Conservation (phyloP, 495 filamentous ascomycete genomes). For the Parachaetomium inaequale region DNA sequence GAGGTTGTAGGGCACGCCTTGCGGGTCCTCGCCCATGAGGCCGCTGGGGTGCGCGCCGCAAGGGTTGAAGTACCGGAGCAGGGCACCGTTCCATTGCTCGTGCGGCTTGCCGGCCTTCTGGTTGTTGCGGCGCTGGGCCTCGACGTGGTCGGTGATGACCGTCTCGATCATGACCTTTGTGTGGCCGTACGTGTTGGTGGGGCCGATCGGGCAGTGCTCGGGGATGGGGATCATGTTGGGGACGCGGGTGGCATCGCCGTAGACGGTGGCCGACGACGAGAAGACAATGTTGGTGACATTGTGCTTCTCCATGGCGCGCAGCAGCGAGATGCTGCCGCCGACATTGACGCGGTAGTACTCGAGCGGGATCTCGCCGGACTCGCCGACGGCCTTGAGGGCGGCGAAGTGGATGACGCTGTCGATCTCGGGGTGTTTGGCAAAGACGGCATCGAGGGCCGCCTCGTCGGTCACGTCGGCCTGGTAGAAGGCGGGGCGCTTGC, state of each 20-base stretch:
- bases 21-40: conserved; percentile 97
- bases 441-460: conserved; percentile 78
- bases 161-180: conserved; percentile 89
- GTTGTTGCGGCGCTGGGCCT: conserved; percentile 78
- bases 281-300: conserved; percentile 97
- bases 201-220: conserved; percentile 90
- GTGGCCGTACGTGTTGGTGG: conserved; percentile 95
- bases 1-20: conserved; percentile 93
- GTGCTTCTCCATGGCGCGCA: conserved; percentile 81
- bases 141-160: conserved; percentile 86
- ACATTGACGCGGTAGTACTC: conserved; percentile 99
- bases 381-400: conserved; percentile 95
- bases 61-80: conserved; percentile 97
- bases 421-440: conserved; percentile 84
- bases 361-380: conserved; percentile 89
- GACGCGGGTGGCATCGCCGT: conserved; percentile 95
- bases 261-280: conserved; percentile 93
- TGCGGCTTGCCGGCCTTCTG: conserved; percentile 73
- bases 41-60: conserved; percentile 91
- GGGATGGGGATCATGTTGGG: conserved; percentile 99
- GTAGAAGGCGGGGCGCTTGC: conserved; percentile 83
- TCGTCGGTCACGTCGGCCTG: conserved; percentile 85
- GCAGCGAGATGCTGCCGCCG: conserved; percentile 82
- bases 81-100: conserved; percentile 86
- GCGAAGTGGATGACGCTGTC: conserved; percentile 99